These are phyloP conservation scores for Volvox carteri DNA, from an alignment of 163 green algal genomes.

Conservation along the genomic window DNA sequence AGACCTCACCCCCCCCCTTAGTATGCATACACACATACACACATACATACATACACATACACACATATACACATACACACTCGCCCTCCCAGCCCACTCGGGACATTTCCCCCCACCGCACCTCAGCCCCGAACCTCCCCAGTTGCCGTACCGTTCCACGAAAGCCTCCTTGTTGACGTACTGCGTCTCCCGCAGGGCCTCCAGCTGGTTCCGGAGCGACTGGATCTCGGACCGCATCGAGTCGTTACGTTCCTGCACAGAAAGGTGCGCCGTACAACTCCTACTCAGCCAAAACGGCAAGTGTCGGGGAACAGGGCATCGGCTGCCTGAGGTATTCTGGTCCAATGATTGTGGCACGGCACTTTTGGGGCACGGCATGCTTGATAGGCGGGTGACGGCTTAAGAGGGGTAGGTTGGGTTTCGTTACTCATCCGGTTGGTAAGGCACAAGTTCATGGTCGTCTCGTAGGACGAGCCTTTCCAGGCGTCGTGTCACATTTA, in stretches of 20 bases:
- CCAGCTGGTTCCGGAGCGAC: slow-evolving; percentile 2
- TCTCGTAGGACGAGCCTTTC: no score
- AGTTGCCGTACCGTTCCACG: background rate
- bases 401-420: no score
- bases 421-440: no score
- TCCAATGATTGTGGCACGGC: no score
- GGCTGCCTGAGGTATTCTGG: no score
- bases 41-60: background rate
- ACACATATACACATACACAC: background rate
- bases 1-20: background rate
- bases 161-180: slow-evolving; percentile 29
- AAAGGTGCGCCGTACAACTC: no score
- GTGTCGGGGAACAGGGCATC: no score
- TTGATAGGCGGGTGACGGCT: no score
- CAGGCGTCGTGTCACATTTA: no score
- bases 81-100: background rate
- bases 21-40: background rate
- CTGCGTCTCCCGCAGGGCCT: background rate
- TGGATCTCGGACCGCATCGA: slow-evolving; percentile 8
- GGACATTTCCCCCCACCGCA: background rate
- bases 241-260: slow-evolving; percentile 27
- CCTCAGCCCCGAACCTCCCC: background rate
- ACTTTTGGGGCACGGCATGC: no score
- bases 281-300: no score
- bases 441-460: no score